These are phyloP conservation scores for Eleusine indica DNA, from an alignment of 176 grass and related monocot species.

Conservation along the genomic window DNA sequence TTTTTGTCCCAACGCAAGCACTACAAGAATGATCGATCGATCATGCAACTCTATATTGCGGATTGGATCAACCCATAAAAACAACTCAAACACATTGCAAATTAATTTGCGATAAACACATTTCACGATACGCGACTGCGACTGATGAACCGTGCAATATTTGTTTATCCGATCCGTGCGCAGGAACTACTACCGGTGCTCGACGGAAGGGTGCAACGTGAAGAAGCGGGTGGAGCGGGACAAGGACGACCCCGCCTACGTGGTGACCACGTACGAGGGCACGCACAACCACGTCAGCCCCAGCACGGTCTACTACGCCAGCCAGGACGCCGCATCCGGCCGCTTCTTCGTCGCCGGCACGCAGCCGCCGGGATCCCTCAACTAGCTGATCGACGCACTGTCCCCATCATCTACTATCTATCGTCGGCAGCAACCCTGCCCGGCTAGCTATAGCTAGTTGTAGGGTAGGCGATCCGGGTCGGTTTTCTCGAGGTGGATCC, in stretches of 20 bases:
- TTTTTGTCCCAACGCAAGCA: neutral
- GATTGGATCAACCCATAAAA: no score
- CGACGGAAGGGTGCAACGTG: constrained; percentile 88
- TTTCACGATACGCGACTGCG: neutral
- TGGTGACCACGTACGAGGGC: constrained; percentile 96
- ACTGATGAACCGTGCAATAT: neutral
- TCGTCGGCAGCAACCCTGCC: no score
- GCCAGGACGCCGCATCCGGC: constrained; percentile 78
- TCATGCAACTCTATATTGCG: no score
- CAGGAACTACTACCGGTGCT: constrained; percentile 98
- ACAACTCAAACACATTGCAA: neutral
- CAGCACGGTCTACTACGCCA: constrained; percentile 85
- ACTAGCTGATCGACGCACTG: neutral
- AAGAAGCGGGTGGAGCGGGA: constrained; percentile 98
- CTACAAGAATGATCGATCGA: neutral
- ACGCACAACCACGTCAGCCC: constrained; percentile 89
- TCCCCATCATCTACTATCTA: neutral
- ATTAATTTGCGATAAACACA: neutral
- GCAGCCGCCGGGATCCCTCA: constrained; percentile 51
- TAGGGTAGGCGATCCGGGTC: constrained; percentile 30
- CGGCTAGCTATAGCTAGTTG: neutral
- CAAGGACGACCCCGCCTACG: constrained; percentile 77
- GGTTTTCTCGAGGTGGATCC: constrained; percentile 9
- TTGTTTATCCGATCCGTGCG: neutral
- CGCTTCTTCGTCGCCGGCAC: constrained; percentile 85